phyloP scores from a whole-genome alignment of 345 rosid genomes.

The Erodium maritimum region DNA sequence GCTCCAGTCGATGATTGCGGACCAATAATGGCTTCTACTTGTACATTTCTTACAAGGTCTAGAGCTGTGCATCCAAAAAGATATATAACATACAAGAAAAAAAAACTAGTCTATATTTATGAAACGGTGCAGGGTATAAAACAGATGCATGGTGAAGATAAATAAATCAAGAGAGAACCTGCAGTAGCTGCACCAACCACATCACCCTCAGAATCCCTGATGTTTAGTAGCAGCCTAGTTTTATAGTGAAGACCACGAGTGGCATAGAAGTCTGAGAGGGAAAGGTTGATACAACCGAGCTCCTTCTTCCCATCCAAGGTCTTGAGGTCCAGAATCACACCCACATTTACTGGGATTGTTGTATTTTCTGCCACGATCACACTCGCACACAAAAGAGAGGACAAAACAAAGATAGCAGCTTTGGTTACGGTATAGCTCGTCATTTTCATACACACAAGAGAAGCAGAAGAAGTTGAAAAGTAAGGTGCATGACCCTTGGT shows the following conservation, averaged over 20 bases:
- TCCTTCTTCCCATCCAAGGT: background rate
- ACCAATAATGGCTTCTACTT: slow-evolving; percentile 31
- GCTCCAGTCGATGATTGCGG: slow-evolving; percentile 23
- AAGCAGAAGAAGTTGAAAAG: no score
- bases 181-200: no score
- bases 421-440: no score
- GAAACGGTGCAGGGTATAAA: no score
- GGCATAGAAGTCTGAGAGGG: slow-evolving; percentile 1
- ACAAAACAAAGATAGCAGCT: no score
- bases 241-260: background rate
- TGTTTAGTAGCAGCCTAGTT: background rate
- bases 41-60: slow-evolving; percentile 24
- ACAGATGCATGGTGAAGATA: no score
- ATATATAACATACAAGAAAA: background rate
- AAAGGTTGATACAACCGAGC: background rate
- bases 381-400: no score
- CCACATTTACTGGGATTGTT: slow-evolving; percentile 1
- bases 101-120: no score
- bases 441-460: no score
- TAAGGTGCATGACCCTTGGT: no score
- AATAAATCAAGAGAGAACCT: no score
- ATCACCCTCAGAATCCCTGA: no score
- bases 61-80: slow-evolving; percentile 15
- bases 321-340: background rate
- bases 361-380: background rate